These are phyloP conservation scores for Pisolithus orientalis DNA, from an alignment of 768 basidiomycete genomes.

Conservation along the genomic window DNA sequence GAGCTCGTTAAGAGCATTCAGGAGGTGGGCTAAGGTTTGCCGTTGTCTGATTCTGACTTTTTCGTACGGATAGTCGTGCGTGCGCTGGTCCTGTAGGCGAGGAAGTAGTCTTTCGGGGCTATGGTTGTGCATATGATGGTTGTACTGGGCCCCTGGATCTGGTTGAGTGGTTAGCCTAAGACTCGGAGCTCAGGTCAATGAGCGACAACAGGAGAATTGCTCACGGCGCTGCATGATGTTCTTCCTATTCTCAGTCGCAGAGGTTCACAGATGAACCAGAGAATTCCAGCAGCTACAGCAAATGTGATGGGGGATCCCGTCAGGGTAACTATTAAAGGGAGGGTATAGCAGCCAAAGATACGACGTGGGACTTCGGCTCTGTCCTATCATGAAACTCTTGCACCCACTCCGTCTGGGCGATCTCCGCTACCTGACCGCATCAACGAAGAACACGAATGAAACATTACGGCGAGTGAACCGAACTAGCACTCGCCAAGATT, in stretches of 20 bases:
- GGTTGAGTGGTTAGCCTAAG: background rate
- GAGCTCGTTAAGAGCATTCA: slow-evolving; percentile 35
- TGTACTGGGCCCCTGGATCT: slow-evolving; percentile 1
- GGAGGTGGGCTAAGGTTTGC: slow-evolving; percentile 32
- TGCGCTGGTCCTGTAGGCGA: background rate
- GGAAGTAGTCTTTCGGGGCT: background rate
- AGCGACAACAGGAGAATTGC: background rate
- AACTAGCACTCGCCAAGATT: background rate
- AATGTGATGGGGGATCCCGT: too few species aligned
- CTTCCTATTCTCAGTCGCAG: background rate
- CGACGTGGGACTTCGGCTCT: background rate
- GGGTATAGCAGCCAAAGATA: background rate
- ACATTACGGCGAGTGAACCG: background rate
- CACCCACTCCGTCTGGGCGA: background rate
- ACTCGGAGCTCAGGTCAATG: background rate
- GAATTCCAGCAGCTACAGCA: background rate
- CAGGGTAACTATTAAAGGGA: background rate
- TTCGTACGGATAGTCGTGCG: slow-evolving; percentile 3
- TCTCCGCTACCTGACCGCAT: background rate
- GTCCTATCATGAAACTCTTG: background rate
- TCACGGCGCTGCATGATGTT: slow-evolving; percentile 3
- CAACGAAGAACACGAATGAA: background rate
- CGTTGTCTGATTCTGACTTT: slow-evolving; percentile 20
- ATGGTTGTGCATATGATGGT: background rate
- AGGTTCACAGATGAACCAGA: background rate